A percentile compares a stretch with the other conserved stretches of the same genome.
Evolutionary conservation across 345 rosid species (phyloP).

Genomic region (Camelina hispida): DNA sequence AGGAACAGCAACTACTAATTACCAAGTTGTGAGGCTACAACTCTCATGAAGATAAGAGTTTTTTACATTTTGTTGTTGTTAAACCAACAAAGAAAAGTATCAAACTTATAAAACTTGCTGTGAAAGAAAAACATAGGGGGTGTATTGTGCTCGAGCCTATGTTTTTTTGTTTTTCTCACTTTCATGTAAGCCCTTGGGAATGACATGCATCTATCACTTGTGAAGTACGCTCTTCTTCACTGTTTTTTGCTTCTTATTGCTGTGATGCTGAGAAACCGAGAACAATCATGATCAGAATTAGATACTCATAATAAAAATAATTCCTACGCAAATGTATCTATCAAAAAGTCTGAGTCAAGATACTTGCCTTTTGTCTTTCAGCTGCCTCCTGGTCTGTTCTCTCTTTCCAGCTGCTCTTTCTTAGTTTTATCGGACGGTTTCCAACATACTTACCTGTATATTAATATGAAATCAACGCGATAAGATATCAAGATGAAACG

Average conservation of each 20-base stretch:
- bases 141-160: too few species aligned
- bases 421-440: slow-evolving; percentile 88
- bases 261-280: slow-evolving; percentile 49
- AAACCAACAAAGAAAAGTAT: too few species aligned
- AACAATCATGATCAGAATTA: not conserved
- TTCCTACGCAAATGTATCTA: not conserved
- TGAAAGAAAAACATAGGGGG: too few species aligned
- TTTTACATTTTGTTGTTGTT: too few species aligned
- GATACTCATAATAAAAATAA: not conserved
- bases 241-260: slow-evolving; percentile 73
- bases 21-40: too few species aligned
- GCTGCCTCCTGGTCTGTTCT: slow-evolving; percentile 78
- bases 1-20: too few species aligned
- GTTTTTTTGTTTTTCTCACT: too few species aligned
- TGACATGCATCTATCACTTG: slow-evolving; percentile 49
- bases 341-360: not conserved
- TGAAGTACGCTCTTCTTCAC: slow-evolving; percentile 81
- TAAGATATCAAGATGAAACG: slow-evolving; percentile 11
- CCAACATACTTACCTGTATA: slow-evolving; percentile 94
- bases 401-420: slow-evolving; percentile 98
- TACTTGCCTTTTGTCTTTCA: slow-evolving; percentile 70
- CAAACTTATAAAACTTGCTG: too few species aligned
- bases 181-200: too few species aligned
- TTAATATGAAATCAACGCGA: slow-evolving; percentile 19
- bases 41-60: too few species aligned